These are phyloP conservation scores for Candida chilensis DNA, from an alignment of 805 yeast genomes.

Conservation along the genomic window DNA sequence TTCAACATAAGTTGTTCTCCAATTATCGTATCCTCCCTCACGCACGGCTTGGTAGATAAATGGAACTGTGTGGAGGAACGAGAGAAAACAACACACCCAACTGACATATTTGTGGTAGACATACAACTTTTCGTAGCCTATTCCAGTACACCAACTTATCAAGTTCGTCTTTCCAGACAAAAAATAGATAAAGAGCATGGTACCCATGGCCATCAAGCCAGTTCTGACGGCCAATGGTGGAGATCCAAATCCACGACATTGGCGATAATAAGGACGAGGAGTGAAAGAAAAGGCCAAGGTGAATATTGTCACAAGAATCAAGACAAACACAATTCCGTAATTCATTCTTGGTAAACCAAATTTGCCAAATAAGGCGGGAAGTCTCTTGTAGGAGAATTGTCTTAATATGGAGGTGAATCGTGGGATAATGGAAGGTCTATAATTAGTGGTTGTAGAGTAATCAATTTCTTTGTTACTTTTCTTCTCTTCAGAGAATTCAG, in stretches of 20 bases:
- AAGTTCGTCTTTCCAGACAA: constrained; percentile 45
- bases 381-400: constrained; percentile 16
- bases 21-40: constrained; percentile 38
- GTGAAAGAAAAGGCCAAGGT: constrained; percentile 17
- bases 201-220: constrained; percentile 39
- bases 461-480: neutral
- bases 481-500: too few relatives aligned
- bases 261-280: constrained; percentile 44
- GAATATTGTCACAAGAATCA: constrained; percentile 25
- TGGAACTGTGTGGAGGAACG: constrained; percentile 42
- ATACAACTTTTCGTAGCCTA: constrained; percentile 47
- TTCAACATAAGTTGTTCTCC: constrained; percentile 9
- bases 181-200: constrained; percentile 40
- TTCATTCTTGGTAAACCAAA: constrained; percentile 26
- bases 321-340: constrained; percentile 18
- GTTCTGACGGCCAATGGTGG: constrained; percentile 49
- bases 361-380: constrained; percentile 19
- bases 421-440: neutral
- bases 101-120: constrained; percentile 41
- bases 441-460: constrained; percentile 1
- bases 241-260: constrained; percentile 44
- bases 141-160: constrained; percentile 38
- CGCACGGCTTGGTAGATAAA: constrained; percentile 29
- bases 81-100: constrained; percentile 27
- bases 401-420: constrained; percentile 6